Evolutionary conservation across 2,329 filamentous ascomycete genomes (phyloP), one percentile per base, ranked within the genome.

Genomic region (Knoxdaviesia proteae): DNA sequence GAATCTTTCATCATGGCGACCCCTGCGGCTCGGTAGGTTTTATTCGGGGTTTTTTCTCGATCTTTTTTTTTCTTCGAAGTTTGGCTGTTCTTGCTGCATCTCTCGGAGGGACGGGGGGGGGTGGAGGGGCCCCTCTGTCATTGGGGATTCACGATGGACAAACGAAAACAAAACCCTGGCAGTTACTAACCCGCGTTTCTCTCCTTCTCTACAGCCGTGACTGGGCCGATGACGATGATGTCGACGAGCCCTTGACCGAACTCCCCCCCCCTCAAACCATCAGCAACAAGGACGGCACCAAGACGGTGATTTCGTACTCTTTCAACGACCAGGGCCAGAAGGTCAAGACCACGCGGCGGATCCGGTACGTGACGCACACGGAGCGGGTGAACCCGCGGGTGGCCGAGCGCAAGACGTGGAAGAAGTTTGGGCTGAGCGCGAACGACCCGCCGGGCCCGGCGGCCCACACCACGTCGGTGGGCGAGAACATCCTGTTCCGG

Each of bases 401-500:
- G 46, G 90, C 90, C 49, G 87, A 94, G 67, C 84, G 90, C 58
- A 84, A 90, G 65, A 71, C 73, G 55, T 96, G 88, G 88, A 52
- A 70, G 54, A 98, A 98, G 68, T 96, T 98, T 59, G 90, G 90
- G 37, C 67, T 77, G 46, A 87, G 88, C 56, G 84, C 82, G 59
- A 88, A 84, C 62, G 86, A 94, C 62, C 64, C 75, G 47, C 58
- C 73, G 3, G 90, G 90, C 34, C 90, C 90, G 39, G 81, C 84
- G 49, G 68, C 76, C 52, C 86, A 94, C 61, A 96, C 88, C 46
- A 94, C 88, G 44, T 84, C 78, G 36, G 80, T 96, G 37, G 90
- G 84, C 55, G 90, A 98, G 68, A 98, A 98, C 69, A 96, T 98
- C 62, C 77, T 92, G 58, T 96, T 98, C 80, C 73, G 83, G 50